phyloP scores from a whole-genome alignment of 129 eudicot species.

The Sambucus nigra region DNA sequence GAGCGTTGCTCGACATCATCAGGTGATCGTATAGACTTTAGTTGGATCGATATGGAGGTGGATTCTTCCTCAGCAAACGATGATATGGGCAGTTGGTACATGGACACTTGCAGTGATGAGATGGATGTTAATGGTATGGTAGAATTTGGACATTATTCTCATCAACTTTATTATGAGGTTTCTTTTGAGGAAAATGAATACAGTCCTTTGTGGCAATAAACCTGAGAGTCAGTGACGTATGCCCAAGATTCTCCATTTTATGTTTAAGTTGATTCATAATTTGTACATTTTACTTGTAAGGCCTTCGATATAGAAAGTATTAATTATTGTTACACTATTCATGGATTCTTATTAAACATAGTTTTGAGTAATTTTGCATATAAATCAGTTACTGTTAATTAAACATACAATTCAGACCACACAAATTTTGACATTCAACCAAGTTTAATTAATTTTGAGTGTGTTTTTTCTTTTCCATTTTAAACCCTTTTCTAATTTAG shows the following conservation, averaged over 20 bases:
- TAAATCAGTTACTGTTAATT: too few species aligned
- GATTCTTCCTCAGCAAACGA: neutral
- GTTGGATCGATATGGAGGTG: slow-evolving; percentile 31
- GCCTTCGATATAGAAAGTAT: neutral
- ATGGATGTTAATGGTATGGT: neutral
- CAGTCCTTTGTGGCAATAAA: slow-evolving; percentile 12
- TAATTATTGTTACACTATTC: too few species aligned
- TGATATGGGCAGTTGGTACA: slow-evolving; percentile 11
- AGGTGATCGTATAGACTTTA: slow-evolving; percentile 8
- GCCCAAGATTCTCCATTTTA: neutral
- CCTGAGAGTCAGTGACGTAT: neutral
- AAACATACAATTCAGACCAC: too few species aligned
- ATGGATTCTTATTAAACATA: too few species aligned
- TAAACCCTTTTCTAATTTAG: too few species aligned
- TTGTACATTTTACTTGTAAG: neutral
- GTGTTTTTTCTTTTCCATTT: too few species aligned
- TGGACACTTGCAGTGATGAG: neutral
- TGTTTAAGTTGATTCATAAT: neutral
- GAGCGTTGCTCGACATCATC: neutral
- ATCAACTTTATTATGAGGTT: neutral
- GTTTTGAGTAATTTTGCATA: too few species aligned
- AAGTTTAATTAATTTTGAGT: too few species aligned
- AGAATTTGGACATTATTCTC: slow-evolving; percentile 3
- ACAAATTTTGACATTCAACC: too few species aligned
- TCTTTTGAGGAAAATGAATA: slow-evolving; percentile 9